Evolutionary conservation across 1,139 yeast species (phyloP).

Genomic region (Spencermartinsiella ligniputridi): DNA sequence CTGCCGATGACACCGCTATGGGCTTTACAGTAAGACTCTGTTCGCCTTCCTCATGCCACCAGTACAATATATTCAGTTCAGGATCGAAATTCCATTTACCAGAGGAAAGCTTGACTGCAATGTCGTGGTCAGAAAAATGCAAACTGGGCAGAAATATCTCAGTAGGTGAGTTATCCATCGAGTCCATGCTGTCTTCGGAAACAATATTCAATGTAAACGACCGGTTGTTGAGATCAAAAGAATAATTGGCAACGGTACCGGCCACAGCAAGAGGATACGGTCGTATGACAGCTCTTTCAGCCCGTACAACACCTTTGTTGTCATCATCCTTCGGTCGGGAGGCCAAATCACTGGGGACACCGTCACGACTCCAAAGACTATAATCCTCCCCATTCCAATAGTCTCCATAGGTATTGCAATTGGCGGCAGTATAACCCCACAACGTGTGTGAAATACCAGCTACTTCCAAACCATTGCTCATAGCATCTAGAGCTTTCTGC

Average conservation of each 20-base stretch:
- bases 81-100: conserved; percentile 55
- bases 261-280: conserved; percentile 62
- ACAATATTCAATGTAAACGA: conserved; percentile 46
- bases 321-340: background rate
- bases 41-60: conserved; percentile 56
- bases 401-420: conserved; percentile 76
- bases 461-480: conserved; percentile 69
- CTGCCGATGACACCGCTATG: background rate
- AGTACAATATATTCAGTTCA: conserved; percentile 53
- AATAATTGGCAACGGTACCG: conserved; percentile 49
- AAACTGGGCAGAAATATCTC: conserved; percentile 61
- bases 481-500: conserved; percentile 72
- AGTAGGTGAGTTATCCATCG: conserved; percentile 40
- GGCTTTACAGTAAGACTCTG: conserved; percentile 27
- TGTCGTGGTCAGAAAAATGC: conserved; percentile 51
- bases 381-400: conserved; percentile 87
- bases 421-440: conserved; percentile 74
- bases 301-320: conserved; percentile 39
- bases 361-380: conserved; percentile 59
- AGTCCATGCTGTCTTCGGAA: conserved; percentile 1
- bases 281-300: conserved; percentile 62
- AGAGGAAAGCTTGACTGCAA: conserved; percentile 42
- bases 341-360: conserved; percentile 1
- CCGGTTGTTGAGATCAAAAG: conserved; percentile 50
- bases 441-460: conserved; percentile 64